Conservation (phyloP, 169 alveolate genomes). For the Cardiosporidium cionae region DNA sequence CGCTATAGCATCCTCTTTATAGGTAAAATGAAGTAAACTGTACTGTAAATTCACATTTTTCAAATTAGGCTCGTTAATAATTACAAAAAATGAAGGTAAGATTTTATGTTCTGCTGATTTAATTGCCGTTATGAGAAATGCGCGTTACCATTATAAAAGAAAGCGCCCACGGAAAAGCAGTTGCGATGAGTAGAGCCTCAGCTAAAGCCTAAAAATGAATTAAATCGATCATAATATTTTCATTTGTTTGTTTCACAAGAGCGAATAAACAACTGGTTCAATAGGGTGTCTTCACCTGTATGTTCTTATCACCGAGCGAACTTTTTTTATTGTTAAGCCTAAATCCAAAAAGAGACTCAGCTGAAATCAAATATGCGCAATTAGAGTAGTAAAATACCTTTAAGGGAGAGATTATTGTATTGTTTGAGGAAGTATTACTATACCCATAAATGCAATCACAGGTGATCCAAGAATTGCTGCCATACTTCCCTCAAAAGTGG, state of each 20-base stretch:
- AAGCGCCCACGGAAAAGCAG: slow-evolving; percentile 66
- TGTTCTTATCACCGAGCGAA: slow-evolving; percentile 1
- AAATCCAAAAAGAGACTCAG: slow-evolving; percentile 27
- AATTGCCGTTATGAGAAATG: background rate
- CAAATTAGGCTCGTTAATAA: background rate
- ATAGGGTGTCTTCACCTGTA: slow-evolving; percentile 44
- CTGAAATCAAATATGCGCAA: slow-evolving; percentile 4
- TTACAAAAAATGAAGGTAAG: background rate
- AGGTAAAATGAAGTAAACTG: slow-evolving; percentile 63
- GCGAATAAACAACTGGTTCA: slow-evolving; percentile 59
- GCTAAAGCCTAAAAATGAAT: slow-evolving; percentile 65
- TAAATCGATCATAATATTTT: slow-evolving; percentile 42
- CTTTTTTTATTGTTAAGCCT: background rate
- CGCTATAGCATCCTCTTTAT: slow-evolving; percentile 9
- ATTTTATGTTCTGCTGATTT: background rate
- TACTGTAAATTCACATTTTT: slow-evolving; percentile 22
- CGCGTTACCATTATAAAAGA: slow-evolving; percentile 29
- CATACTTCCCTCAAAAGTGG: slow-evolving; percentile 32
- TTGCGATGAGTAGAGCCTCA: slow-evolving; percentile 58
- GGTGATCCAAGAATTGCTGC: slow-evolving; percentile 37
- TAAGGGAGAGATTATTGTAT: background rate
- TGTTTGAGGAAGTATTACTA: background rate
- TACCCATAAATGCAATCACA: slow-evolving; percentile 35
- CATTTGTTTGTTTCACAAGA: slow-evolving; percentile 33
- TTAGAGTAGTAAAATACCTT: background rate